Evolutionary conservation across 805 yeast species (phyloP).

Genomic region (Candida easanensis): DNA sequence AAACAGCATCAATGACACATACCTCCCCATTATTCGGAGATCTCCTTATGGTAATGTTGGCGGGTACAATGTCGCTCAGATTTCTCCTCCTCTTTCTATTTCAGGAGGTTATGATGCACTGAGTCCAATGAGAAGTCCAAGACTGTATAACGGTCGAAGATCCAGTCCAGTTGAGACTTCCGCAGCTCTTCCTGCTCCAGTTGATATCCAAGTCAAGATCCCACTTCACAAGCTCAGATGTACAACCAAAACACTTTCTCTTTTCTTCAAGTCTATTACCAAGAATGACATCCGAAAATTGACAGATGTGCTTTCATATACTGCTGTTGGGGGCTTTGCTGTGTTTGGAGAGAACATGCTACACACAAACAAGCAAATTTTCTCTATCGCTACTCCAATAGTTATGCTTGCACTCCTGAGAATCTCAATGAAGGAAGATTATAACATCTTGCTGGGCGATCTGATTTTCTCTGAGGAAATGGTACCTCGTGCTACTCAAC

Average conservation of each 20-base stretch:
- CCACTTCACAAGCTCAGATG: conserved; percentile 14
- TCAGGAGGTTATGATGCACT: no score
- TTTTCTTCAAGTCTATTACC: conserved; percentile 8
- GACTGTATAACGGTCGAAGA: neutral
- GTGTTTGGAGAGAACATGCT: conserved; percentile 18
- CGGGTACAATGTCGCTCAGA: neutral
- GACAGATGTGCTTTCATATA: conserved; percentile 9
- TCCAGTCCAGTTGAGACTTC: neutral
- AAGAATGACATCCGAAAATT: conserved; percentile 1
- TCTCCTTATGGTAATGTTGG: conserved; percentile 2
- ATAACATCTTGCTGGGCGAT: conserved; percentile 5
- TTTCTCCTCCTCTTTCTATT: neutral
- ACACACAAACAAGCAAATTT: conserved; percentile 8
- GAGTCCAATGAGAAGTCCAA: conserved; percentile 3
- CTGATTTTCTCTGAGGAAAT: neutral
- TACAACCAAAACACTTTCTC: neutral
- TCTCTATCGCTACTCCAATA: conserved; percentile 14
- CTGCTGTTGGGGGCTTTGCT: conserved; percentile 9
- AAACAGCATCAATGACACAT: neutral
- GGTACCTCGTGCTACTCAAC: neutral
- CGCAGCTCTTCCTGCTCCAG: neutral
- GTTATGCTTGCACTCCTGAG: conserved; percentile 7
- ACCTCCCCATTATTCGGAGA: conserved; percentile 1
- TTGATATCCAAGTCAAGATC: conserved; percentile 12
- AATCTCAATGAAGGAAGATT: conserved; percentile 1